A percentile compares a stretch with the other conserved stretches of the same genome.
These are phyloP conservation scores for Pythium apleroticum DNA, from an alignment of 352 stramenopile genomes.

Conservation along the genomic window DNA sequence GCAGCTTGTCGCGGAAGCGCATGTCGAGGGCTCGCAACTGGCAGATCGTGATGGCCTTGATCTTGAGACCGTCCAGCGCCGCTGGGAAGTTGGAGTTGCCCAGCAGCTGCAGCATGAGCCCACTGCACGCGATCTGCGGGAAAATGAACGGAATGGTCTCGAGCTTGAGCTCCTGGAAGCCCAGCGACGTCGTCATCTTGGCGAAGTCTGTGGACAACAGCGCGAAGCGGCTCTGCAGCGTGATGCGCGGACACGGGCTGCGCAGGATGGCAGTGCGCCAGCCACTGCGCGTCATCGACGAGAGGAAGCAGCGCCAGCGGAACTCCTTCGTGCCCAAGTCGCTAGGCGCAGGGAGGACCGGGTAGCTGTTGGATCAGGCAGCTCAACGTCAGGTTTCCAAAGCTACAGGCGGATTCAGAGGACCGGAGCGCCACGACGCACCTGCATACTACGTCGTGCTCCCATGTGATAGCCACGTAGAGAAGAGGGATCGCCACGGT, in stretches of 20 bases:
- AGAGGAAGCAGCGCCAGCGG: slow-evolving; percentile 70
- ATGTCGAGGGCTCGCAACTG: slow-evolving; percentile 72
- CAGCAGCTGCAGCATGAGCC: slow-evolving; percentile 72
- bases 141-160: slow-evolving; percentile 78
- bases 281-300: slow-evolving; percentile 49
- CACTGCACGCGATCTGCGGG: slow-evolving; percentile 61
- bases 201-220: slow-evolving; percentile 76
- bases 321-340: slow-evolving; percentile 84
- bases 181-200: slow-evolving; percentile 76
- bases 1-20: slow-evolving; percentile 45
- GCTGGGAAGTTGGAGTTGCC: slow-evolving; percentile 82
- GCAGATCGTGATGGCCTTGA: slow-evolving; percentile 77
- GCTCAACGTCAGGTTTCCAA: too few species aligned
- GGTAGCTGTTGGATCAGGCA: slow-evolving; percentile 36
- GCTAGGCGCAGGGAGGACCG: slow-evolving; percentile 54
- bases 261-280: slow-evolving; percentile 56
- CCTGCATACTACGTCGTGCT: slow-evolving; percentile 69
- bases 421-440: slow-evolving; percentile 22
- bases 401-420: background rate
- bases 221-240: slow-evolving; percentile 67
- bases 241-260: slow-evolving; percentile 69
- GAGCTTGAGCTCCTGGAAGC: slow-evolving; percentile 59
- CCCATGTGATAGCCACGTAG: slow-evolving; percentile 75
- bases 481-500: slow-evolving; percentile 59
- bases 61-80: slow-evolving; percentile 44